Conservation (phyloP, 2,329 filamentous ascomycete genomes). For the Elsinoe ampelina region DNA sequence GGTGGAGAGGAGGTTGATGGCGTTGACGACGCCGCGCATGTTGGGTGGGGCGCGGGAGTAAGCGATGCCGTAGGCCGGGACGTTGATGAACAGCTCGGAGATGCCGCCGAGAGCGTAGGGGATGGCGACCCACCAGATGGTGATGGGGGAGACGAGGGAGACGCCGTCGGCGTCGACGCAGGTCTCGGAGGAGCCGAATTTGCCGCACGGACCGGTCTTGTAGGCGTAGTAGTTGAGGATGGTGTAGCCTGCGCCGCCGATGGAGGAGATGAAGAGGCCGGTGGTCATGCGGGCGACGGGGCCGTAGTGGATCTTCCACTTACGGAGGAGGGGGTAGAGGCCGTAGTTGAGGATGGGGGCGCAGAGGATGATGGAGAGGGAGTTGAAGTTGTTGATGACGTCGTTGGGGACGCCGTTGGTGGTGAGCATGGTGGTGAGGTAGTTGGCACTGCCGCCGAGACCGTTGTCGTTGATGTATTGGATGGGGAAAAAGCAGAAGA, state of each 20-base stretch:
- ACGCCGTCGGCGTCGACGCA: slow-evolving; percentile 24
- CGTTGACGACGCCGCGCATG: slow-evolving; percentile 36
- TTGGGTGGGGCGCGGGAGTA: slow-evolving; percentile 35
- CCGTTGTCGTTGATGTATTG: slow-evolving; percentile 31
- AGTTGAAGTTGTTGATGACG: slow-evolving; percentile 39
- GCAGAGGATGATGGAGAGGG: slow-evolving; percentile 35
- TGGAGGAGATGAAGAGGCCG: slow-evolving; percentile 41
- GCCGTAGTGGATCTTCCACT: slow-evolving; percentile 30
- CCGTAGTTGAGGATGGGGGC: slow-evolving; percentile 36
- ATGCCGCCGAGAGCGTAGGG: slow-evolving; percentile 31
- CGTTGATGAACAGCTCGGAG: slow-evolving; percentile 35
- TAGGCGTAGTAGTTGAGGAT: slow-evolving; percentile 41
- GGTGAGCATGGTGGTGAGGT: slow-evolving; percentile 22
- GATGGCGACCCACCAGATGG: slow-evolving; percentile 36
- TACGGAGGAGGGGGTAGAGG: slow-evolving; percentile 36
- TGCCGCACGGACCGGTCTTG: slow-evolving; percentile 36
- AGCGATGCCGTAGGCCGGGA: slow-evolving; percentile 38
- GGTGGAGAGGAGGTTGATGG: slow-evolving; percentile 34
- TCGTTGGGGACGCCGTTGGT: slow-evolving; percentile 36
- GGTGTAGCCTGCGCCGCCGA: slow-evolving; percentile 34
- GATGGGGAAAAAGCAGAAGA: slow-evolving; percentile 48
- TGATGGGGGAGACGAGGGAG: slow-evolving; percentile 29
- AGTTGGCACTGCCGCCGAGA: slow-evolving; percentile 20
- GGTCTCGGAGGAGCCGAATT: slow-evolving; percentile 31
- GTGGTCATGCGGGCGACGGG: slow-evolving; percentile 43